Evolutionary conservation across 495 filamentous ascomycete species (phyloP).

Genomic region (Amniculicola lignicola): DNA sequence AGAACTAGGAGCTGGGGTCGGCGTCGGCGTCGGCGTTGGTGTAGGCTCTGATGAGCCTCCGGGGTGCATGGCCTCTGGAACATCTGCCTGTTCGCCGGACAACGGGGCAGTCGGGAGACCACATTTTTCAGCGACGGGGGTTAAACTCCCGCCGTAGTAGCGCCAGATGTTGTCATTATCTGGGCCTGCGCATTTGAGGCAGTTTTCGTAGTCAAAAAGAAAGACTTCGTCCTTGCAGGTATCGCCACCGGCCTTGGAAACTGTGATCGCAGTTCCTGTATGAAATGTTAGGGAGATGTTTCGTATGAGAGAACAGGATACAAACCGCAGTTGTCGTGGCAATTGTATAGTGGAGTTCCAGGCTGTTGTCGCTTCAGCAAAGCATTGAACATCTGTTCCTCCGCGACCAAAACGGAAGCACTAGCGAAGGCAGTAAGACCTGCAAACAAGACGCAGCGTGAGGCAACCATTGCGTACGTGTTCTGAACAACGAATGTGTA

Average conservation of each 20-base stretch:
- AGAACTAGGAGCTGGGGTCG: no score
- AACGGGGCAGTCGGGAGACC: slow-evolving; percentile 44
- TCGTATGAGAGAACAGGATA: slow-evolving; percentile 12
- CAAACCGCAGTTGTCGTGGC: slow-evolving; percentile 52
- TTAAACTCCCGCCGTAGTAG: slow-evolving; percentile 45
- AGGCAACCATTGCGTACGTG: background rate
- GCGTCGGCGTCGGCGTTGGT: background rate
- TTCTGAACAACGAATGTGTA: slow-evolving; percentile 1
- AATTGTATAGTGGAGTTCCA: slow-evolving; percentile 48
- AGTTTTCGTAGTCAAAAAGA: slow-evolving; percentile 43
- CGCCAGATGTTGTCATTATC: slow-evolving; percentile 50
- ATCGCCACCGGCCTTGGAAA: slow-evolving; percentile 35
- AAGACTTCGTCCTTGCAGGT: slow-evolving; percentile 47
- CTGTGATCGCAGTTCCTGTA: slow-evolving; percentile 46
- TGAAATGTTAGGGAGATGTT: slow-evolving; percentile 10
- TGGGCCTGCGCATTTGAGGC: slow-evolving; percentile 45
- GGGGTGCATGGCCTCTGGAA: background rate
- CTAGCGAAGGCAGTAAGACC: background rate
- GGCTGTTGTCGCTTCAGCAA: slow-evolving; percentile 41
- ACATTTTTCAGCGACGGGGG: slow-evolving; percentile 39
- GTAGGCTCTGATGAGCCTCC: background rate
- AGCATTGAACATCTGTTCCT: slow-evolving; percentile 11
- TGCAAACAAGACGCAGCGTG: background rate
- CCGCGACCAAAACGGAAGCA: background rate
- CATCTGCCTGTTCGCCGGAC: slow-evolving; percentile 11